Evolutionary conservation across 129 eudicot species (phyloP).

Genomic region (Kitagawia praeruptora): DNA sequence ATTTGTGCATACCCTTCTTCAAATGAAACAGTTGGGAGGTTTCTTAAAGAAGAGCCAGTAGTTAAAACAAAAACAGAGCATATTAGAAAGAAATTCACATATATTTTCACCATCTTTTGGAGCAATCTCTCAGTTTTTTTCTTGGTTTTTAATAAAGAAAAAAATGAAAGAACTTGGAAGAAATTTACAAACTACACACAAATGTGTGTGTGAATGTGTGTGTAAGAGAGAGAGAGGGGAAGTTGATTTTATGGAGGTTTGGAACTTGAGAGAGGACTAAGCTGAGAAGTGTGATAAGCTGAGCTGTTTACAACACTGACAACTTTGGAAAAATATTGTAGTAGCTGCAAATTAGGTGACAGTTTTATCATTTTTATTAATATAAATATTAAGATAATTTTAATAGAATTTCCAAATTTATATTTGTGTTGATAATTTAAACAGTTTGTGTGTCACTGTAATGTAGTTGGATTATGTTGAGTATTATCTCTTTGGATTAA

Average conservation of each 20-base stretch:
- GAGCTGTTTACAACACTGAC: slow-evolving; percentile 38
- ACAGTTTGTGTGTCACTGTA: no score
- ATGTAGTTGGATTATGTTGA: no score
- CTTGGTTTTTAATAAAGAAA: not conserved
- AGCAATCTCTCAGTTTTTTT: not conserved
- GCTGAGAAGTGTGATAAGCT: slow-evolving; percentile 6
- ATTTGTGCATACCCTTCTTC: slow-evolving; percentile 92
- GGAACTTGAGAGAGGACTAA: slow-evolving; percentile 17
- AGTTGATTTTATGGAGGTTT: slow-evolving; percentile 35
- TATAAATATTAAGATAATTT: no score
- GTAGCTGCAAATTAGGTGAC: not conserved
- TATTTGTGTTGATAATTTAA: no score
- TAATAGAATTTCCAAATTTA: no score
- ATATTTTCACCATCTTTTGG: slow-evolving; percentile 25
- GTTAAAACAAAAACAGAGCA: slow-evolving; percentile 36
- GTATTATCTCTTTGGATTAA: no score
- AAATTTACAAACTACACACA: slow-evolving; percentile 10
- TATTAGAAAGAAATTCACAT: slow-evolving; percentile 13
- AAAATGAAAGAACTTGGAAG: not conserved
- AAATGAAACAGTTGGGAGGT: slow-evolving; percentile 64
- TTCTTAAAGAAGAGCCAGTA: slow-evolving; percentile 42
- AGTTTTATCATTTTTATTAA: not conserved
- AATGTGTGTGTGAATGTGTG: slow-evolving; percentile 4
- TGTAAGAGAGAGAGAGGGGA: slow-evolving; percentile 9
- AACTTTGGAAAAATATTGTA: slow-evolving; percentile 7